Evolutionary conservation across 768 basidiomycete genomes (phyloP).

Genomic region (Mycena vitilis): DNA sequence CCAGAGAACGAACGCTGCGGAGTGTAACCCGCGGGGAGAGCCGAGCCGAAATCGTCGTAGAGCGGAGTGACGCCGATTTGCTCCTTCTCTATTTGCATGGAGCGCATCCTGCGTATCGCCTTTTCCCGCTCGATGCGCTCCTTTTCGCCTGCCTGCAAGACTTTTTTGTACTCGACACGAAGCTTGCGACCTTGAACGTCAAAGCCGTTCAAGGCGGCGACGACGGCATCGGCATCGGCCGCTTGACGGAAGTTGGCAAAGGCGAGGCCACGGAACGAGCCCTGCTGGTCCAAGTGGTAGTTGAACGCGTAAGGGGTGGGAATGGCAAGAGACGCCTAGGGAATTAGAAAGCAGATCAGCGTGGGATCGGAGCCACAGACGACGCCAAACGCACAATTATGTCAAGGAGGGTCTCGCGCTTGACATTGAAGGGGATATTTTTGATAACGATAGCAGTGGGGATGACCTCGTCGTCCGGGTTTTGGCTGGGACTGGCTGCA

Average conservation of each 20-base stretch:
- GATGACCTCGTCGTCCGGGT: constrained; percentile 90
- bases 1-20: constrained; percentile 82
- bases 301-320: constrained; percentile 99
- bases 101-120: constrained; percentile 97
- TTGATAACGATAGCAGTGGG: constrained; percentile 99
- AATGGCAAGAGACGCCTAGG: constrained; percentile 88
- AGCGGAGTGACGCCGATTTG: constrained; percentile 61
- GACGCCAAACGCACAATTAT: constrained; percentile 81
- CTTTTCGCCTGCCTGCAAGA: constrained; percentile 98
- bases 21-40: constrained; percentile 68
- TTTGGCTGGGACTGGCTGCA: constrained; percentile 63
- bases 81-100: constrained; percentile 94
- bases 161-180: constrained; percentile 99
- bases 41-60: constrained; percentile 82
- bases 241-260: constrained; percentile 98
- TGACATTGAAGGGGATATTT: constrained; percentile 99
- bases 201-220: constrained; percentile 95
- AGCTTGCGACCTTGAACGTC: constrained; percentile 97
- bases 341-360: constrained; percentile 35
- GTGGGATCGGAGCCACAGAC: constrained; percentile 22
- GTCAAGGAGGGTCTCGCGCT: constrained; percentile 94
- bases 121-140: constrained; percentile 99
- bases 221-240: constrained; percentile 93
- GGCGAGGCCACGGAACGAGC: constrained; percentile 95
- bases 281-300: constrained; percentile 96